Conservation (phyloP, 108 stramenopile genomes). For the Aurantiochytrium sp. region DNA sequence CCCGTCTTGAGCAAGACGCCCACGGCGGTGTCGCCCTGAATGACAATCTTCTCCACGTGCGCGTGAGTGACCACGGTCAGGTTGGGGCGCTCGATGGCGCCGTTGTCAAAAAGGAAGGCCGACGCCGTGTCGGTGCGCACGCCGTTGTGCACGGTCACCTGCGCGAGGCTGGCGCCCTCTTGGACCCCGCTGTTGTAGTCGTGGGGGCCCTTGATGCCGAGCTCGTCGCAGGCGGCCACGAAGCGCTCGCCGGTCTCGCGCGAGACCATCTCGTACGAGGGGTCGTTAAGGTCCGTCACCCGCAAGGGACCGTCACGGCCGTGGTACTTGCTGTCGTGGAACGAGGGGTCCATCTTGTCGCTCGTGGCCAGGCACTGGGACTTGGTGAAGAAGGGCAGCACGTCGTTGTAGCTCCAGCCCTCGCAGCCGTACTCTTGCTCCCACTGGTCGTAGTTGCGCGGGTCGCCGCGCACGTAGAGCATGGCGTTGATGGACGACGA, state of each 20-base stretch:
- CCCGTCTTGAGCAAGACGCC: not conserved
- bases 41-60: constrained; percentile 5
- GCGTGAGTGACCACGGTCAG: constrained; percentile 1
- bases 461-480: constrained; percentile 57
- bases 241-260: constrained; percentile 20
- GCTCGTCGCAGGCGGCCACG: constrained; percentile 40
- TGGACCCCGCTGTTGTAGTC: constrained; percentile 48
- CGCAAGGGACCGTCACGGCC: constrained; percentile 27
- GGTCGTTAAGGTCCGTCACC: constrained; percentile 38
- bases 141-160: not conserved
- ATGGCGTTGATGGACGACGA: constrained; percentile 57
- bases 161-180: constrained; percentile 36
- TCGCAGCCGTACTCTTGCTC: constrained; percentile 39
- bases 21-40: not conserved
- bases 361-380: constrained; percentile 43
- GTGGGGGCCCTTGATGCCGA: constrained; percentile 36
- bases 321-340: constrained; percentile 21
- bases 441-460: constrained; percentile 60
- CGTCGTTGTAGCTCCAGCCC: constrained; percentile 49
- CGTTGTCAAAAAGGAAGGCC: not conserved
- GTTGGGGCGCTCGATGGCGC: not conserved
- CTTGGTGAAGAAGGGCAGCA: constrained; percentile 58
- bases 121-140: not conserved
- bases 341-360: not conserved
- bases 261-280: not conserved